Evolutionary conservation across 2,329 filamentous ascomycete species (phyloP).

Genomic region (Penicillium sp.): DNA sequence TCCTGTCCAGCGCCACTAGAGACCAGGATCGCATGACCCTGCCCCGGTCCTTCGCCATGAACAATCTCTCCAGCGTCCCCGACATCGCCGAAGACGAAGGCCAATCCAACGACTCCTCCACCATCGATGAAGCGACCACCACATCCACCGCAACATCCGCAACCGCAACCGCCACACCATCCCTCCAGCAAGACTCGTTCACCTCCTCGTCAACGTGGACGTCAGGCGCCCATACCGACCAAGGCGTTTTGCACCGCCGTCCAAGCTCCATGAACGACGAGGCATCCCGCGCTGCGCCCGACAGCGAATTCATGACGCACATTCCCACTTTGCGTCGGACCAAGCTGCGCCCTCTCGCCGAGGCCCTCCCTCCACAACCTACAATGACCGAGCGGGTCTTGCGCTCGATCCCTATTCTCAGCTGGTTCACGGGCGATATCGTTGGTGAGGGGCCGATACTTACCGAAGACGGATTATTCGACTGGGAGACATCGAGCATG

Average conservation of each 20-base stretch:
- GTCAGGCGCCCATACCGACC: conserved; percentile 17
- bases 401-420: conserved; percentile 67
- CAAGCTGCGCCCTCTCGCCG: conserved; percentile 67
- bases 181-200: neutral
- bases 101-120: conserved; percentile 36
- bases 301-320: conserved; percentile 53
- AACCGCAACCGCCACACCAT: conserved; percentile 20
- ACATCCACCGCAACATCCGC: conserved; percentile 21
- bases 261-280: conserved; percentile 25
- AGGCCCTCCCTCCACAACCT: conserved; percentile 70
- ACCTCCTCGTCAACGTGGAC: conserved; percentile 6
- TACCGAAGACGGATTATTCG: conserved; percentile 57
- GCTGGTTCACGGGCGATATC: conserved; percentile 66
- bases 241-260: conserved; percentile 24
- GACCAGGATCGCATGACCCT: conserved; percentile 38
- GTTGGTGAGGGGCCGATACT: conserved; percentile 50
- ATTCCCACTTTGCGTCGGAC: conserved; percentile 69
- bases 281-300: conserved; percentile 32
- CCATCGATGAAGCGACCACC: conserved; percentile 45
- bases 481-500: conserved; percentile 65
- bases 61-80: conserved; percentile 34
- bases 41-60: conserved; percentile 43
- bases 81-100: conserved; percentile 34
- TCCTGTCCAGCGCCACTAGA: conserved; percentile 31
- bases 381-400: conserved; percentile 66